These are phyloP conservation scores for Aspergillus proliferans DNA, from an alignment of 2,329 filamentous ascomycete genomes.

Conservation along the genomic window DNA sequence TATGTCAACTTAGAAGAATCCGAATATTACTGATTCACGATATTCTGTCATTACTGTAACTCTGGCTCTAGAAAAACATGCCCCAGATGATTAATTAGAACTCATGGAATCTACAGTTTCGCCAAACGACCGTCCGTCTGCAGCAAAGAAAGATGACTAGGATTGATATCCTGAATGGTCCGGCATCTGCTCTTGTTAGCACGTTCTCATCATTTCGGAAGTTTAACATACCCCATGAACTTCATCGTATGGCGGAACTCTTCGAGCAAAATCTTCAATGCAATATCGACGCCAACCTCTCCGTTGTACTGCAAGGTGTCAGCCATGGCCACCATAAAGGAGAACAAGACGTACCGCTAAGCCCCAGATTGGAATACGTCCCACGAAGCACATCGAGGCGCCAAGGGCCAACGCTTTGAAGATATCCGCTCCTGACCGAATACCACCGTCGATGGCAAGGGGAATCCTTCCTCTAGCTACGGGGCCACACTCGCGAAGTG, in stretches of 20 bases:
- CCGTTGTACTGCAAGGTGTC: constrained; percentile 14
- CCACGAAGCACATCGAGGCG: constrained; percentile 18
- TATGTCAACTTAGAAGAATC: too few relatives aligned
- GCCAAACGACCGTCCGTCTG: constrained; percentile 9
- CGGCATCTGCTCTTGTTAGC: constrained; percentile 5
- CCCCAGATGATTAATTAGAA: too few relatives aligned
- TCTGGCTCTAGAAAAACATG: too few relatives aligned
- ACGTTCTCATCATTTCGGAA: neutral
- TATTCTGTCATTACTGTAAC: too few relatives aligned
- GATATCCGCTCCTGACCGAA: constrained; percentile 21
- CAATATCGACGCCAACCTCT: constrained; percentile 20
- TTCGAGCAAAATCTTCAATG: constrained; percentile 15
- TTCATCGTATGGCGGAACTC: constrained; percentile 19
- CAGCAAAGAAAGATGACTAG: constrained; percentile 10
- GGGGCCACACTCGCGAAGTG: constrained; percentile 14
- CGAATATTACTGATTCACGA: too few relatives aligned
- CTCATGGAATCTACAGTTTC: constrained; percentile 4
- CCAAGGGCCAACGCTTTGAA: constrained; percentile 26
- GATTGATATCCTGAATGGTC: constrained; percentile 11
- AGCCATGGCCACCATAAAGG: neutral
- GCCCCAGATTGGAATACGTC: constrained; percentile 23
- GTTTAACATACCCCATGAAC: constrained; percentile 13
- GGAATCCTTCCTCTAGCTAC: constrained; percentile 20
- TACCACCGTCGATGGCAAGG: constrained; percentile 21
- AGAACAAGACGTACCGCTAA: constrained; percentile 17